Base-by-base conservation (phyloP, 257 asterid genomes). In the Fraxinus anomala region DNA sequence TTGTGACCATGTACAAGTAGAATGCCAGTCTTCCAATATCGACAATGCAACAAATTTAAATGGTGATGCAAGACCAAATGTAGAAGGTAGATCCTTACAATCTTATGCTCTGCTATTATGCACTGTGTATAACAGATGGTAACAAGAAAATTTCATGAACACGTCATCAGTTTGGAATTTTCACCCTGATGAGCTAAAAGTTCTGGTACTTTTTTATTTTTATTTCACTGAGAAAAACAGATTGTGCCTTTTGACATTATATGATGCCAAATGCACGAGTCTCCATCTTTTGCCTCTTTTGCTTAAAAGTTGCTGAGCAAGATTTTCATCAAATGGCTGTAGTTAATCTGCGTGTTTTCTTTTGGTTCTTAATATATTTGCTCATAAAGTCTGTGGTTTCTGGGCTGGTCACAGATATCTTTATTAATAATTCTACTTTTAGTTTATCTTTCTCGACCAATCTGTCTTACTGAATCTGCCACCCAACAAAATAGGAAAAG, bases 71-170 rank as follows among this genome's bases (percentile, higher is more conserved):
- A 80, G 83, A 79, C 70, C 77, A 75, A 81, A 76, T 74, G 77
- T 79, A 72, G 85, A 76, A 87, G 96, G 96, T 92, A 77, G 69
- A 73, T 40, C 77, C 28, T 79, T 51, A 3, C 19, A 17, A 19
- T 28, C 12, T 76, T 12, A 8, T 74, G 17, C 33, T 70, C n/a
- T n/a, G 66, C 33, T 78, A 78, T 70, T 78, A 23, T 68, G 74
- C 75, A 71, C 78, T 30, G 51, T 77, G 31, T 76, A 30, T n/a
- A 59, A 61, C 68, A 61, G 16, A 21, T 61, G 68, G 68, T 61
- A 21, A 6, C 5, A 61, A 1, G 31, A 5, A 21, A 70, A 12
- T 37, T 68, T 31, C 51, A 72, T 61, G 37, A 65, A 54, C 24
- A 33, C 56, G 70, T 79, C 61, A 30, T 54, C 56, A n/a, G 19